Evolutionary conservation across 2,329 filamentous ascomycete species (phyloP).

Genomic region (Talaromyces funiculosus): DNA sequence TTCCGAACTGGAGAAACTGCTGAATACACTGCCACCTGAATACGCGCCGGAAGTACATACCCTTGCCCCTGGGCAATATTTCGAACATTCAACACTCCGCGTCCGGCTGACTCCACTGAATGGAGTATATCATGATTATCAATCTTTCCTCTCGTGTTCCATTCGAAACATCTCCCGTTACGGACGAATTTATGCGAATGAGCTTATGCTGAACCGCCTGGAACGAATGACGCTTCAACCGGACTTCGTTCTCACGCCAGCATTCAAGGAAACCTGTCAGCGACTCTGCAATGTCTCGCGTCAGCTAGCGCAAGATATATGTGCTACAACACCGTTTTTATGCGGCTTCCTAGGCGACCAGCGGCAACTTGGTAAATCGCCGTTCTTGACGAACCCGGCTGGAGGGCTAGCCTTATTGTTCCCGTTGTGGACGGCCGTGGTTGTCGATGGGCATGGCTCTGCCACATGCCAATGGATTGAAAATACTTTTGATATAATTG

Average conservation of each 20-base stretch:
- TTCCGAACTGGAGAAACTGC: constrained; percentile 29
- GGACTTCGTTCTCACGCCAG: constrained; percentile 21
- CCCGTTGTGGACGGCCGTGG: constrained; percentile 33
- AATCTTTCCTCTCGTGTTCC: constrained; percentile 49
- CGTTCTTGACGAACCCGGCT: constrained; percentile 22
- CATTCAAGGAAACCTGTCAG: constrained; percentile 28
- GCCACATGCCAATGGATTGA: constrained; percentile 29
- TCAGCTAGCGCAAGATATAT: constrained; percentile 32
- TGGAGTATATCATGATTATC: constrained; percentile 52
- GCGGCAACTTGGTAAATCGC: constrained; percentile 17
- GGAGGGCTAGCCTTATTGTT: constrained; percentile 33
- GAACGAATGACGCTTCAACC: constrained; percentile 21
- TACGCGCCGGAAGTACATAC: constrained; percentile 25
- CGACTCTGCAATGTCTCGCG: constrained; percentile 24
- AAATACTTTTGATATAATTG: constrained; percentile 29
- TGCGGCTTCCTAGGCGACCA: constrained; percentile 24
- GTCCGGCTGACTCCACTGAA: constrained; percentile 36
- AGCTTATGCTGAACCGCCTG: constrained; percentile 40
- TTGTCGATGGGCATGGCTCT: constrained; percentile 25
- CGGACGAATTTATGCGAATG: constrained; percentile 50
- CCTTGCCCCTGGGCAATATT: constrained; percentile 31
- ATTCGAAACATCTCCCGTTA: constrained; percentile 58
- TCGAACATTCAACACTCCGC: constrained; percentile 16
- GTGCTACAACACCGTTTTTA: constrained; percentile 32
- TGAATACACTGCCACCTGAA: constrained; percentile 23